Conservation (phyloP, 495 filamentous ascomycete species). For the Xylaria intraflava region DNA sequence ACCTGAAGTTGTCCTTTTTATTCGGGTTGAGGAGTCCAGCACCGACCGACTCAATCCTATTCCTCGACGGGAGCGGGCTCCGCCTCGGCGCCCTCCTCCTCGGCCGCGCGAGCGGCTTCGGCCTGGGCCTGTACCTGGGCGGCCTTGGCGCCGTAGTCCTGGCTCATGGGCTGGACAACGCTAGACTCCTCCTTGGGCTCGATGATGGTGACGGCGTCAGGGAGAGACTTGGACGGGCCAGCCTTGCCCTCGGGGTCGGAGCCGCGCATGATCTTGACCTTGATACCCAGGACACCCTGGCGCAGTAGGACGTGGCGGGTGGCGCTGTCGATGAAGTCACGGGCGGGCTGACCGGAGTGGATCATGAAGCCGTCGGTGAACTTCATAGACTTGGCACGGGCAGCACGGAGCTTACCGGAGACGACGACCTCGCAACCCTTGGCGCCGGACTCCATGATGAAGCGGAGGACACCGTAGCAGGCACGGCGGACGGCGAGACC, state of each 20-base stretch:
- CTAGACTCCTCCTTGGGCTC: conserved; percentile 98
- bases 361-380: conserved; percentile 99
- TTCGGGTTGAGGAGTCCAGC: conserved; percentile 27
- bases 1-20: conserved; percentile 4
- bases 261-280: conserved; percentile 99
- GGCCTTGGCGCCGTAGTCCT: conserved; percentile 98
- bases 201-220: conserved; percentile 97
- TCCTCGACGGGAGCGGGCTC: conserved; percentile 45
- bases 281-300: conserved; percentile 99
- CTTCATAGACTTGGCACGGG: conserved; percentile 99
- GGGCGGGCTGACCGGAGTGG: conserved; percentile 98
- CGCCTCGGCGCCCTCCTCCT: conserved; percentile 53
- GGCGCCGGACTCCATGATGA: conserved; percentile 99
- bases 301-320: conserved; percentile 98
- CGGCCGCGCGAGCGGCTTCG: conserved; percentile 60
- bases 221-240: conserved; percentile 91
- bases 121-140: conserved; percentile 67
- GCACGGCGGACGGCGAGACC: conserved; percentile 94
- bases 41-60: conserved; percentile 38
- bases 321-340: conserved; percentile 98
- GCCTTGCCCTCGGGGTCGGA: conserved; percentile 98
- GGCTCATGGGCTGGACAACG: conserved; percentile 85
- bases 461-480: conserved; percentile 98
- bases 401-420: conserved; percentile 95
- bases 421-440: conserved; percentile 99